These are phyloP conservation scores for Nakazawaea ernobii DNA, from an alignment of 805 yeast species.

Conservation along the genomic window DNA sequence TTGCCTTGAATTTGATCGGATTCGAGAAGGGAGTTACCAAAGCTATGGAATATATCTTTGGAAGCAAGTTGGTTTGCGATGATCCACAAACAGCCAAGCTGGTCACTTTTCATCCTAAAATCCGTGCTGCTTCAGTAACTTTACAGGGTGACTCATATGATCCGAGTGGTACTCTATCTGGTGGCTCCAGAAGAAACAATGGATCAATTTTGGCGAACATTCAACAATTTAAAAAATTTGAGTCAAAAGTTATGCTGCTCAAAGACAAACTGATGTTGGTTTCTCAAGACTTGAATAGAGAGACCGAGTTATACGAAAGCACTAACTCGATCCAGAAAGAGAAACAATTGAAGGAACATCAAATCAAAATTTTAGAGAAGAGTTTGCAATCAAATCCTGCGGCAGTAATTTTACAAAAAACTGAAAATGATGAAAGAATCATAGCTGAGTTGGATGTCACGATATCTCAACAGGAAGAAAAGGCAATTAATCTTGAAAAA, in stretches of 20 bases:
- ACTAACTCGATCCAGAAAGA: conserved; percentile 57
- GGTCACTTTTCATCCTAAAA: conserved; percentile 81
- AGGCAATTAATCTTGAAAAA: conserved; percentile 24
- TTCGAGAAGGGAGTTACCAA: conserved; percentile 62
- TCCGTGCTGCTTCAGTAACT: conserved; percentile 80
- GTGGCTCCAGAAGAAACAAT: conserved; percentile 74
- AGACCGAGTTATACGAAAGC: conserved; percentile 37
- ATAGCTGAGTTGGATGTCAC: conserved; percentile 33
- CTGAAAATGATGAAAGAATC: conserved; percentile 39
- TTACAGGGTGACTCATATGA: conserved; percentile 92
- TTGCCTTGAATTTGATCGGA: conserved; percentile 79
- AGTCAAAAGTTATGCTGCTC: conserved; percentile 31
- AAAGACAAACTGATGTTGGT: conserved; percentile 38
- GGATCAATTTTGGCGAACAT: conserved; percentile 57
- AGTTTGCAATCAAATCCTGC: conserved; percentile 53
- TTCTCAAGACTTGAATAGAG: conserved; percentile 33
- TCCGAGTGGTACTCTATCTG: conserved; percentile 93
- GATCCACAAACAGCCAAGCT: conserved; percentile 85
- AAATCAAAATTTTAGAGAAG: conserved; percentile 47
- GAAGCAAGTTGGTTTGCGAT: conserved; percentile 79
- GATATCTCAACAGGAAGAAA: conserved; percentile 30
- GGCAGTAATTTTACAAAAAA: conserved; percentile 46
- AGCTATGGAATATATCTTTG: conserved; percentile 92
- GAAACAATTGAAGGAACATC: conserved; percentile 51
- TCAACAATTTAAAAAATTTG: conserved; percentile 53